These are phyloP conservation scores for Tanozyma kutaoensis DNA, from an alignment of 805 yeast genomes.

Conservation along the genomic window DNA sequence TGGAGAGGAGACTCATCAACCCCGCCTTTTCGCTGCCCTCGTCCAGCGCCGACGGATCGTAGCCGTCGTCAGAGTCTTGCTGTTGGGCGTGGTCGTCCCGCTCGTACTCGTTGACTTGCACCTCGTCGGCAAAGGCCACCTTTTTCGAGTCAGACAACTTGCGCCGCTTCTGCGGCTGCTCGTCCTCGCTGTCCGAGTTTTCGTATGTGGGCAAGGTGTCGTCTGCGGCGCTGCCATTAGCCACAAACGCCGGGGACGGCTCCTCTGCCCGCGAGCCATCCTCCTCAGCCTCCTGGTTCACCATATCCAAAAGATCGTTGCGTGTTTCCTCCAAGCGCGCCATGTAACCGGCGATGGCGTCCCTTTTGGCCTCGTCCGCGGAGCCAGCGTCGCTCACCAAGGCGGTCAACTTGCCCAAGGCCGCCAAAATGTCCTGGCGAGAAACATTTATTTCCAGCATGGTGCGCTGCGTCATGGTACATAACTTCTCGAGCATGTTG, in stretches of 20 bases:
- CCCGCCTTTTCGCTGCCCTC: conserved; percentile 1
- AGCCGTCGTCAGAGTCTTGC: conserved; percentile 4
- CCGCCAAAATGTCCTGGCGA: conserved; percentile 12
- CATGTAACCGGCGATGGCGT: too few species aligned
- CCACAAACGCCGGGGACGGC: conserved; percentile 16
- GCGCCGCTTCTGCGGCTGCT: conserved; percentile 2
- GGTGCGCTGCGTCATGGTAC: conserved; percentile 17
- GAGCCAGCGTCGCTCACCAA: conserved; percentile 12
- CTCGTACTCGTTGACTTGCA: conserved; percentile 27
- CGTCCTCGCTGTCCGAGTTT: conserved; percentile 9
- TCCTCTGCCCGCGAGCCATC: too few species aligned
- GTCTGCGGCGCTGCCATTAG: background rate
- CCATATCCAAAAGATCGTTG: too few species aligned
- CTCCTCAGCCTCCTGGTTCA: too few species aligned
- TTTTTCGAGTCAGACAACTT: conserved; percentile 10
- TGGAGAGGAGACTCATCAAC: conserved; percentile 7
- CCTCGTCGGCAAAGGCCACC: conserved; percentile 28
- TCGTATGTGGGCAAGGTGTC: conserved; percentile 6
- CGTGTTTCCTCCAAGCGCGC: too few species aligned
- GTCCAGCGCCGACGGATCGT: conserved; percentile 1
- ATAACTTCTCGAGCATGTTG: conserved; percentile 22
- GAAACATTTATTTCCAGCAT: conserved; percentile 17
- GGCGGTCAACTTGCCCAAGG: conserved; percentile 12
- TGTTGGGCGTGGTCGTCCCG: conserved; percentile 17
- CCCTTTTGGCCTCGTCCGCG: conserved; percentile 20